Base-by-base conservation (phyloP, 2,329 filamentous ascomycete species). In the Allantophomopsis cytisporea region DNA sequence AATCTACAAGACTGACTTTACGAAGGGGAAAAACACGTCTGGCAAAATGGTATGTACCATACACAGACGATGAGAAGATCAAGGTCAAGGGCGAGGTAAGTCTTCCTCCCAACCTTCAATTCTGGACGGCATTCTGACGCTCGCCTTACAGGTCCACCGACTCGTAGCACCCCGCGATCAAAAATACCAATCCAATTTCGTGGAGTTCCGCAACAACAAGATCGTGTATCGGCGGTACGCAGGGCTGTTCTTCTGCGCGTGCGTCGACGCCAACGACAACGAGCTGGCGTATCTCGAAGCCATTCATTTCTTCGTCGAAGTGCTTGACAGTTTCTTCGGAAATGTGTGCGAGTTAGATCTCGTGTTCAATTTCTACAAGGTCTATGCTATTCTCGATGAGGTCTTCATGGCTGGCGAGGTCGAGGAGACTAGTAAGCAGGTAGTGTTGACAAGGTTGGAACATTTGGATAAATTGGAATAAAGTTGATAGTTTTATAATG, bases 101-200 rank as follows among this genome's bases (percentile, higher is more conserved):
- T 30, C 39, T 33, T 12, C 23, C 39, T 23, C 13, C 11, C 36
- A n/a, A 20, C 15, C 21, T 18, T 12, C 30, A 33, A 34, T 31
- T 31, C 21, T 38, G 14, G 17, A 14, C 28, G 23, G 13, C 28
- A 38, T 36, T 38, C 37, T 38, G 38, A 21, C 36, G 35, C n/a
- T 44, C 33, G 36, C 11, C 7, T 17, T 7, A 37, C 52, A 87
- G 81, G 84, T 96, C 53, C 91, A 98, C 71, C 88, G 91, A 46
- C 86, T 98, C 50, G 89, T 98, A 45, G 91, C 91, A 0, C 91
- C 91, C 6, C 84, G 91, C 57, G 91, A 98, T 64, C 91, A 98
- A 60, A 98, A 98, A 60, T 94, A 98, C 69, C 91, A 98, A 61
- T 94, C 87, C 65, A 98, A 98, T 68, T 98, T 98, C 56, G 91